Evolutionary conservation across 345 rosid genomes (phyloP), one percentile per base, ranked within the genome.

Genomic region (Eucalyptus rudis): DNA sequence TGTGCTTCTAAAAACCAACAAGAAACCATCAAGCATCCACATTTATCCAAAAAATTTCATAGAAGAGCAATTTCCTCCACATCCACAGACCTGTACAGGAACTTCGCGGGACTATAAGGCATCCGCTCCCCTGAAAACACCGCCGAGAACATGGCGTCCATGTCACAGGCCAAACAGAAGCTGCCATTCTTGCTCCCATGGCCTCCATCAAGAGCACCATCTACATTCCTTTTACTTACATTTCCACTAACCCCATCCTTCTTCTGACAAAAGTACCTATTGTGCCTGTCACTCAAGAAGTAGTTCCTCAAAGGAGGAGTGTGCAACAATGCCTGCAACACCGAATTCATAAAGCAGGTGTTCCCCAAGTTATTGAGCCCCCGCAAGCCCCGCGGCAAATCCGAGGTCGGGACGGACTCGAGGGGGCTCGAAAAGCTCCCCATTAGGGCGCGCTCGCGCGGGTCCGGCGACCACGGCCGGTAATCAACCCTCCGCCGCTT

Each of bases 341-440:
- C 97, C 79, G 98, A 96, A 88, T 96, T 97, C 99, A 96, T 96
- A 49, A 96, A 97, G 90, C 97, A 96, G 76, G 97, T 96, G 64
- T 95, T 96, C 47, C 99, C 99, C 66, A 96, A 80, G 84, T 97
- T 97, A 90, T 95, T 96, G 94, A 96, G 90, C 49, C 98, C 98
- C 71, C 98, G 92, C 86, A 96, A 91, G 6, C 99, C 99, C 91
- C 94, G 52, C n/a, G 99, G 98, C 88, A 91, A 93, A 68, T 94
- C 94, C 89, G 92, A 90, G 44, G 89, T 88, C 29, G 94, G 90
- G 62, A 92, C 88, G 94, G 90, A 40, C 91, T 94, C 86, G 91
- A 93, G 88, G 81, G 91, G 86, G 95, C 97, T 90, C 87, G 90
- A 88, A 89, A 91, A 54, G 91, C 52, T 86, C 90, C 90, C 5